Evolutionary conservation across 2,329 filamentous ascomycete species (phyloP).

Genomic region (Penicillium sp.): DNA sequence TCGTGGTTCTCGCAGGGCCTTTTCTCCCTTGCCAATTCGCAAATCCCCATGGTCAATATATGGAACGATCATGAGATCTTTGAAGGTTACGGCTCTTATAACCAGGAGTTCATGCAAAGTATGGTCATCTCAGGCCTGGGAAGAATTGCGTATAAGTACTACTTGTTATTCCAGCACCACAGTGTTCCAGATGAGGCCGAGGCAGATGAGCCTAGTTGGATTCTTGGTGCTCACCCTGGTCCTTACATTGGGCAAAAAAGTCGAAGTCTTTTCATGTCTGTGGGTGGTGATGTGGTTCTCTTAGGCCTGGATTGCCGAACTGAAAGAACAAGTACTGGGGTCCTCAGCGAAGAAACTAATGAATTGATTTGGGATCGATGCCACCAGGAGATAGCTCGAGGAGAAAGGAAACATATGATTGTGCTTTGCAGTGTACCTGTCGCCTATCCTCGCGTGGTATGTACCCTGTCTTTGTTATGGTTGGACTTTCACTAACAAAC

Average conservation of each 20-base stretch:
- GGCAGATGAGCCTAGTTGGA: slow-evolving; percentile 84
- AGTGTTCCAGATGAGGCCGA: slow-evolving; percentile 79
- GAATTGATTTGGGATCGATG: slow-evolving; percentile 83
- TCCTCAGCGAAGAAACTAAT: slow-evolving; percentile 78
- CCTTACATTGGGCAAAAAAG: slow-evolving; percentile 88
- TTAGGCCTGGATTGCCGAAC: slow-evolving; percentile 89
- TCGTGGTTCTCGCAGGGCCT: slow-evolving; percentile 97
- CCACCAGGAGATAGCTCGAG: slow-evolving; percentile 76
- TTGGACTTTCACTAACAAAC: slow-evolving; percentile 39
- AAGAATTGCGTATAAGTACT: slow-evolving; percentile 95
- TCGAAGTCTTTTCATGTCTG: slow-evolving; percentile 78
- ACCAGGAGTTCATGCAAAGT: slow-evolving; percentile 85
- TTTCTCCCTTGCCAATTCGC: slow-evolving; percentile 86
- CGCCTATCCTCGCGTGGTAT: slow-evolving; percentile 74
- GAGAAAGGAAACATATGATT: slow-evolving; percentile 84
- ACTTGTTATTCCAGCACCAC: slow-evolving; percentile 97
- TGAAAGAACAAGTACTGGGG: slow-evolving; percentile 79
- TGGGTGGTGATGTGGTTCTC: slow-evolving; percentile 77
- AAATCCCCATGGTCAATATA: slow-evolving; percentile 98
- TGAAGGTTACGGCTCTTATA: slow-evolving; percentile 90
- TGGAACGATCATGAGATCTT: slow-evolving; percentile 95
- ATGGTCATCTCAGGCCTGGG: slow-evolving; percentile 88
- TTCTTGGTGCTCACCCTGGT: slow-evolving; percentile 74
- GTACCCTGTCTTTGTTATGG: slow-evolving; percentile 29
- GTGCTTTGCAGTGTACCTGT: slow-evolving; percentile 83